These are phyloP conservation scores for Dianthus caryophyllus DNA, from an alignment of 148 eudicot species.

Conservation along the genomic window DNA sequence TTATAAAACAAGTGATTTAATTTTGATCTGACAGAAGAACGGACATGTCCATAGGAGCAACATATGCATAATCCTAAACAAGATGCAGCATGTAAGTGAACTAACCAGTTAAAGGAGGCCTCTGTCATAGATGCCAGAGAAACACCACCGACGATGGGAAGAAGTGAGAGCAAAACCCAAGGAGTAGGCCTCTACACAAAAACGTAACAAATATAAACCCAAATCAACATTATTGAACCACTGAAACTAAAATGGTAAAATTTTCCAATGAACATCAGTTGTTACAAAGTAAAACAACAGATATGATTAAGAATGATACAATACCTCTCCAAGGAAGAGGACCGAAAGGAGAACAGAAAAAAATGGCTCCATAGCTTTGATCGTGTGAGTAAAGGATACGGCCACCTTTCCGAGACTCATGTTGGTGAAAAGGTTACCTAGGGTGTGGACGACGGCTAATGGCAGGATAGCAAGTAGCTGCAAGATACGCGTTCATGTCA, in stretches of 20 bases:
- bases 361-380: constrained; percentile 99
- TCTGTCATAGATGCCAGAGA: constrained; percentile 86
- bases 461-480: constrained; percentile 87
- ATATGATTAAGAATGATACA: background rate
- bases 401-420: constrained; percentile 98
- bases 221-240: background rate
- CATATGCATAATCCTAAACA: background rate
- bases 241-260: background rate
- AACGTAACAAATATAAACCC: constrained; percentile 4
- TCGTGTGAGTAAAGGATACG: constrained; percentile 91
- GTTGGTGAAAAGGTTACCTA: constrained; percentile 92
- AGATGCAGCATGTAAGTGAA: constrained; percentile 17
- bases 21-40: background rate
- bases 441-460: constrained; percentile 73
- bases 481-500: constrained; percentile 16
- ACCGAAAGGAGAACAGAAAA: constrained; percentile 83
- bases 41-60: background rate
- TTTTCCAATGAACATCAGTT: background rate
- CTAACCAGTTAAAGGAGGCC: constrained; percentile 93
- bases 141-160: constrained; percentile 97
- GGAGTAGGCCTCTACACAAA: constrained; percentile 58
- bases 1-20: background rate
- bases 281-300: background rate
- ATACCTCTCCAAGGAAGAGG: constrained; percentile 79
- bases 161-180: constrained; percentile 76